Base-by-base conservation (phyloP, 768 basidiomycete genomes). In the Ramaria sp. region DNA sequence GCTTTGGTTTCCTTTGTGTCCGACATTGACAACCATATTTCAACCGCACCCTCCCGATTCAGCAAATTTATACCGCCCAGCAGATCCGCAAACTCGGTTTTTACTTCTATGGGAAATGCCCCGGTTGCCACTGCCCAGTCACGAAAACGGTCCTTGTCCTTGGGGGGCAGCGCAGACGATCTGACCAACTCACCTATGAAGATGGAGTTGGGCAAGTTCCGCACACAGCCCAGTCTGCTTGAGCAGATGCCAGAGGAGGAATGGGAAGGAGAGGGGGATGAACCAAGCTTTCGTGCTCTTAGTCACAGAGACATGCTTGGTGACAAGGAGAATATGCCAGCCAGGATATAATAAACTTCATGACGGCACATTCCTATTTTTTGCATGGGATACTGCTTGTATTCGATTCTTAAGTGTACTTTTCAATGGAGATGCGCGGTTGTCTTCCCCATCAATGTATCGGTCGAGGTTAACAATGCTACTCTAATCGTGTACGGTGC, bases 1-100 rank as follows among this genome's bases (percentile, higher is more conserved):
- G 89, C 87, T 9, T 74, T 92, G 41, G 80, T 86, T 3, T 78
- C 87, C 6, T 92, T 92, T 63, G 90, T 92, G 46, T 76, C 74
- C 67, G 88, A 86, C 67, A 89, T 91, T 63, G 90, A 92, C 68
- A 57, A 13, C 37, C 55, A 57, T 50, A 47, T 57, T 22, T 76
- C 87, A 11, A 69, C 88, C 27, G 85, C 84, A 10, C 45, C 55
- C 31, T 47, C 55, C 12, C 45, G 55, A 10, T 48, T 57, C 37
- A 57, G 31, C 55, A 57, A 57, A 27, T 20, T 57, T 4, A 52
- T 52, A 31, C 46, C 43, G 13, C 55, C 55, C 20, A 33, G 15
- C 24, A 43, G 19, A n/a, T 54, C 53, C 1, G 19, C 27, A 47
- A 57, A 48, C n/a, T 43, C 53, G 12, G 10, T 47, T 37, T 34